Evolutionary conservation across 805 yeast species (phyloP), one percentile per base, ranked within the genome.

Genomic region (Suhomyces emberorum): DNA sequence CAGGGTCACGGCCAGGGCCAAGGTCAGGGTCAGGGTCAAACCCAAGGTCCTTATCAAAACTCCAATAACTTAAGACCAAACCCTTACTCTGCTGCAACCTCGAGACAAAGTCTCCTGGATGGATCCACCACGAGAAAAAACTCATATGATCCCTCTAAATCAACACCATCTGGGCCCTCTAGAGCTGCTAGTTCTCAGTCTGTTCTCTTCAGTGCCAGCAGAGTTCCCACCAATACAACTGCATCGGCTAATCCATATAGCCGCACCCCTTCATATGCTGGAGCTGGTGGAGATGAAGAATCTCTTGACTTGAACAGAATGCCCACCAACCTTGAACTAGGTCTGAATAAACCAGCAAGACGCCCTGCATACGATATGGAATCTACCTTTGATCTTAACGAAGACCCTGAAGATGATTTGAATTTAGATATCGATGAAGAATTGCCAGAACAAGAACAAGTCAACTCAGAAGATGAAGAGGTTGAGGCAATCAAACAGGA

Each of bases 401-500:
- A 45, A 3, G 38, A 49, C 15, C 62, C 61, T 3, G 60, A 52
- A 26, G 68, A 59, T 15, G 72, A 66, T 42, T 54, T 68, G 43
- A 69, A 69, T 42, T 60, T 65, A 15, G 63, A 59, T 12, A 39
- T 61, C 21, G 69, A 61, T 31, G 65, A 62, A 16, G 50, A 53
- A 20, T 47, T 63, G 19, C 66, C 68, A 3, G 63, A 67, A 25
- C 43, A 45, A 34, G 63, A 65, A 32, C 57, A 65, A 39, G 64
- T 54, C 48, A 79, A 67, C 39, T 61, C 70, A 40, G 89, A 88
- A 44, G 96, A 89, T 45, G 95, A 85, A 56, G 97, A 87, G 47
- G 86, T 91, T 12, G 95, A 87, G 55, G 85, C 79, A 30, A 78
- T 91, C 45, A 88, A 85, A 56, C 83, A 83, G 42, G 87, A 89